Evolutionary conservation across 148 eudicot genomes (phyloP).

Genomic region (Arctostaphylos glauca): DNA sequence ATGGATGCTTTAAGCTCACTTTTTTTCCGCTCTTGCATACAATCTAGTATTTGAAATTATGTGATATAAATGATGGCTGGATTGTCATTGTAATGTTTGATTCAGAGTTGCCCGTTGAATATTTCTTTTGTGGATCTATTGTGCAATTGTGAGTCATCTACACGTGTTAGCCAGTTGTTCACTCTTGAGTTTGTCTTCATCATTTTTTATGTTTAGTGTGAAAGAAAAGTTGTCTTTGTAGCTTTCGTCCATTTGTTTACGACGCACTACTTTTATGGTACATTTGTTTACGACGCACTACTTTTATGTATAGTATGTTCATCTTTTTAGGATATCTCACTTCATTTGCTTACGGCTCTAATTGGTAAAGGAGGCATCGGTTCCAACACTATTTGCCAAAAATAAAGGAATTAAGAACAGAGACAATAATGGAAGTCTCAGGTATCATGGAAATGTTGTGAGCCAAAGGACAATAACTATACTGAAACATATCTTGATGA

Average conservation of each 20-base stretch:
- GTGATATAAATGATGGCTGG: background rate
- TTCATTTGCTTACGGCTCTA: too few relatives aligned
- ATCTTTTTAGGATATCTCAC: too few relatives aligned
- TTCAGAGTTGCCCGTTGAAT: background rate
- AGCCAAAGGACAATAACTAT: background rate
- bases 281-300: too few relatives aligned
- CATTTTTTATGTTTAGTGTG: background rate
- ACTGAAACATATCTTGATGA: background rate
- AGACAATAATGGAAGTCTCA: background rate
- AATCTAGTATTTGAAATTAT: background rate
- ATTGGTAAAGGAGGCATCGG: too few relatives aligned
- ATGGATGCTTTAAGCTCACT: background rate
- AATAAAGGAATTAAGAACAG: background rate
- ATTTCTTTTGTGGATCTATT: background rate
- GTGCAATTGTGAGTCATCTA: slow-evolving; percentile 1
- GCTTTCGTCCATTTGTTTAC: background rate
- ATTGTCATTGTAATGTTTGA: background rate
- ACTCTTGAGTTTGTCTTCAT: background rate
- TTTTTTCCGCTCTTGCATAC: background rate
- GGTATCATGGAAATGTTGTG: background rate
- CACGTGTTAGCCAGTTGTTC: background rate
- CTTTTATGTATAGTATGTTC: too few relatives aligned
- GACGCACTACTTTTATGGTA: background rate
- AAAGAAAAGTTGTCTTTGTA: background rate
- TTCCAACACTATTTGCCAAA: too few relatives aligned